Evolutionary conservation across 2,329 filamentous ascomycete genomes (phyloP).

Genomic region (Sclerotinia subarctica): DNA sequence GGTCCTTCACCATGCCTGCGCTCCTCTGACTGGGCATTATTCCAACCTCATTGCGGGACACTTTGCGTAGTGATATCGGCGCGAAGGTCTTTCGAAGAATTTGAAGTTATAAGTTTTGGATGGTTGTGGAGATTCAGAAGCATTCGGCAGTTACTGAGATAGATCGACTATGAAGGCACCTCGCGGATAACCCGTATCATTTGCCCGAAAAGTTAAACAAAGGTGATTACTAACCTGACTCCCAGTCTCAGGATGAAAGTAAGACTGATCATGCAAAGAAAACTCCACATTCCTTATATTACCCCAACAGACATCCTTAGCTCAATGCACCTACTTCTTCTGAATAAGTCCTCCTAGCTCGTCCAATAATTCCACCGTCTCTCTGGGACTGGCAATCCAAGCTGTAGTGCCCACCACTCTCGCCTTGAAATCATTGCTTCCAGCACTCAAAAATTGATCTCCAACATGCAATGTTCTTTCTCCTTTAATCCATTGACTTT

Average conservation of each 20-base stretch:
- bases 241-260: background rate
- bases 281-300: background rate
- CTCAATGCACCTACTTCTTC: background rate
- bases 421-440: conserved; percentile 96
- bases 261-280: background rate
- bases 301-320: background rate
- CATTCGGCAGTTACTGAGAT: background rate
- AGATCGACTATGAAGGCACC: background rate
- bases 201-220: background rate
- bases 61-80: too few relatives aligned
- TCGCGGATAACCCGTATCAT: background rate
- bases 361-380: conserved; percentile 86
- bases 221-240: background rate
- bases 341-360: conserved; percentile 62
- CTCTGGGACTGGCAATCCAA: conserved; percentile 90
- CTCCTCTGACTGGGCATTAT: too few relatives aligned
- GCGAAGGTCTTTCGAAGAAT: too few relatives aligned
- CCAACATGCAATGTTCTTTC: conserved; percentile 89
- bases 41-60: too few relatives aligned
- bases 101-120: too few relatives aligned
- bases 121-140: background rate
- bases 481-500: conserved; percentile 52
- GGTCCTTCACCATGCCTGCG: too few relatives aligned
- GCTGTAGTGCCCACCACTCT: conserved; percentile 88
- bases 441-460: conserved; percentile 93